Conservation (phyloP, 139 green algal genomes). For the Tetradesmus lagerheimii region DNA sequence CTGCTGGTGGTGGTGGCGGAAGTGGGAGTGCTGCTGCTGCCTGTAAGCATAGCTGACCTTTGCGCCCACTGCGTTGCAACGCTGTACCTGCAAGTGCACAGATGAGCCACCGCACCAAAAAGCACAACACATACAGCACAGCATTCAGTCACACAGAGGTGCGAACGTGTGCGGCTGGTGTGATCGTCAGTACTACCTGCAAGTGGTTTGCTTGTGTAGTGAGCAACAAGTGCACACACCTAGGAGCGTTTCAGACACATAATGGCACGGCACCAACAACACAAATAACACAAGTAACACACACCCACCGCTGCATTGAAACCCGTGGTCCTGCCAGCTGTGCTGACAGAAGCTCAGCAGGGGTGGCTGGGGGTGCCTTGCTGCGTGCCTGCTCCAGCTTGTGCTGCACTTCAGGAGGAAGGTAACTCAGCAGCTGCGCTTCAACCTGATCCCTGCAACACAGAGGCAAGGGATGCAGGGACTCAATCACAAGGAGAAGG, state of each 20-base stretch:
- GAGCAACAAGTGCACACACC: too few species aligned
- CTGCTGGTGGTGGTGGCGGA: neutral
- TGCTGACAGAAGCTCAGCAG: neutral
- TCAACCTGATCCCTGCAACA: constrained; percentile 32
- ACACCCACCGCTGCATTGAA: neutral
- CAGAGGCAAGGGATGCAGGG: neutral
- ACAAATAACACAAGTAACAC: neutral
- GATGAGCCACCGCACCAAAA: too few species aligned
- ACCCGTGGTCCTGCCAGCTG: neutral
- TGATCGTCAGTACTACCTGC: too few species aligned
- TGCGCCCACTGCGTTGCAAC: neutral
- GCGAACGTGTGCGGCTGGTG: too few species aligned
- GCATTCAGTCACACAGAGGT: too few species aligned
- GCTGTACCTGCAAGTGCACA: neutral
- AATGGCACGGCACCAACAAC: neutral
- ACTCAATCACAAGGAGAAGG: too few species aligned
- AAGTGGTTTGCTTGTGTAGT: too few species aligned
- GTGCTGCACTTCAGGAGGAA: neutral
- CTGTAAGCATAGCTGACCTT: neutral
- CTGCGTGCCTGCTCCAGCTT: neutral
- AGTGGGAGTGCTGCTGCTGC: constrained; percentile 11
- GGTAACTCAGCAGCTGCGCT: neutral
- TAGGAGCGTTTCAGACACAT: too few species aligned
- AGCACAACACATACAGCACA: too few species aligned
- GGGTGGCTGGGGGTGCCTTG: neutral